phyloP scores from a whole-genome alignment of 495 filamentous ascomycete species.

The Podospora bellae-mahoneyi region DNA sequence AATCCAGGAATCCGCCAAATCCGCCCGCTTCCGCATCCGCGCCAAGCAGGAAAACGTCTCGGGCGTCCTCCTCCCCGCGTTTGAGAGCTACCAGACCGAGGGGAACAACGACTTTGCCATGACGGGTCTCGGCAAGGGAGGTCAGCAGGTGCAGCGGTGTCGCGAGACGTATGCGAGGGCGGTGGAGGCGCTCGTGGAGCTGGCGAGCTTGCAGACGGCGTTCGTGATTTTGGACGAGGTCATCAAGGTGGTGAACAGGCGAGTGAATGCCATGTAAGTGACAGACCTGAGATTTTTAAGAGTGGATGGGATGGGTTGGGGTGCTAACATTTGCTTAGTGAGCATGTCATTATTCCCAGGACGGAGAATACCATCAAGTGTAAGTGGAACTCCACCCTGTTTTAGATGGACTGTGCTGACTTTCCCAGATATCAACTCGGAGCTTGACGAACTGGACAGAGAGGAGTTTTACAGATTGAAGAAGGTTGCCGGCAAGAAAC shows the following conservation, averaged over 20 bases:
- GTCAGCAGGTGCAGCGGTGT: constrained; percentile 92
- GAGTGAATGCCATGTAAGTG: constrained; percentile 94
- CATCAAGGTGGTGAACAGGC: constrained; percentile 97
- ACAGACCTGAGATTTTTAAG: too few relatives aligned
- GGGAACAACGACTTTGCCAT: constrained; percentile 94
- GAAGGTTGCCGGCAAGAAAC: constrained; percentile 96
- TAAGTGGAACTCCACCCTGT: constrained; percentile 36
- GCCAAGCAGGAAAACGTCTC: constrained; percentile 98
- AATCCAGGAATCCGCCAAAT: constrained; percentile 91
- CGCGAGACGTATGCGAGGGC: constrained; percentile 96
- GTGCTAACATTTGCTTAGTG: constrained; percentile 40
- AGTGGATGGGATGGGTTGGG: not conserved
- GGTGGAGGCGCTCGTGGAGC: constrained; percentile 93
- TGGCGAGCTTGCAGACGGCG: constrained; percentile 95
- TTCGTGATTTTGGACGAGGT: constrained; percentile 98
- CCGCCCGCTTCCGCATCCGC: constrained; percentile 84
- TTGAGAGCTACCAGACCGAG: constrained; percentile 82
- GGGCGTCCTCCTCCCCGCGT: constrained; percentile 87
- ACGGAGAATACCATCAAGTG: constrained; percentile 99
- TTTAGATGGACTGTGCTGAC: constrained; percentile 10
- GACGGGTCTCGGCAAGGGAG: constrained; percentile 94
- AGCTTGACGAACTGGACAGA: constrained; percentile 95
- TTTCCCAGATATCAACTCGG: constrained; percentile 84
- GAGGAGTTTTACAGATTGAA: constrained; percentile 98
- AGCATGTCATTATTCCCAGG: constrained; percentile 96